phyloP scores from a whole-genome alignment of 2,329 filamentous ascomycete genomes.

The Fusarium oligoseptatum region DNA sequence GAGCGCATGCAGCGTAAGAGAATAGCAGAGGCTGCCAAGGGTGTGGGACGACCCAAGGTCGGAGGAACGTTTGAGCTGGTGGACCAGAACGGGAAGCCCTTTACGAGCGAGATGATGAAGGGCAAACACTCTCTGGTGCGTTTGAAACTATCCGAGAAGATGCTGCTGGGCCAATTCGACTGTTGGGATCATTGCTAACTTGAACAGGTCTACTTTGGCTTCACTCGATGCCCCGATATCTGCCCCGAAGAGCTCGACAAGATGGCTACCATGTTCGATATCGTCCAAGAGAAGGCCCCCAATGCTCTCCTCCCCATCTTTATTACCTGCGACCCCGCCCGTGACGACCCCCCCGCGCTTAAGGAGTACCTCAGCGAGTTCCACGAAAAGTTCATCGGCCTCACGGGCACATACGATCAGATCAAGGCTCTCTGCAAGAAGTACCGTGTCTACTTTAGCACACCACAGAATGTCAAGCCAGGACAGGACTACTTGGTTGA shows the following conservation, averaged over 20 bases:
- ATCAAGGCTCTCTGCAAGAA: slow-evolving; percentile 95
- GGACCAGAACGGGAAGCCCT: slow-evolving; percentile 83
- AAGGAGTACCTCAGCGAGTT: slow-evolving; percentile 92
- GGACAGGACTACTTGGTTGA: slow-evolving; percentile 98
- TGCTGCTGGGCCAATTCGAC: not conserved
- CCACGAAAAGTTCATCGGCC: slow-evolving; percentile 84
- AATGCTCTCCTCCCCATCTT: slow-evolving; percentile 81
- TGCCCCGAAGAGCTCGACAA: slow-evolving; percentile 99
- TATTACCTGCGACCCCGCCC: slow-evolving; percentile 93
- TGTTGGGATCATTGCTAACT: slow-evolving; percentile 19
- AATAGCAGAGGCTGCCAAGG: slow-evolving; percentile 92
- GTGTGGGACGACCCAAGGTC: slow-evolving; percentile 91
- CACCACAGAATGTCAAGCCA: slow-evolving; percentile 86
- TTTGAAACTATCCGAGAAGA: not conserved
- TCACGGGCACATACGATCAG: slow-evolving; percentile 94
- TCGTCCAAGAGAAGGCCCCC: slow-evolving; percentile 67
- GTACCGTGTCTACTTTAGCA: slow-evolving; percentile 97
- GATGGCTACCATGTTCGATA: slow-evolving; percentile 96
- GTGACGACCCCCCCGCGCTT: slow-evolving; percentile 87
- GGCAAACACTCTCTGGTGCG: slow-evolving; percentile 84
- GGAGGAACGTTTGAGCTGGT: slow-evolving; percentile 87
- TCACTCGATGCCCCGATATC: slow-evolving; percentile 98
- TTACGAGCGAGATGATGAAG: slow-evolving; percentile 84
- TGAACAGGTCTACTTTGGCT: slow-evolving; percentile 93
- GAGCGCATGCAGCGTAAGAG: slow-evolving; percentile 89